Evolutionary conservation across 1,284 basidiomycete genomes (phyloP), one percentile per base, ranked within the genome.

Genomic region (Kalmanozyma brasiliensis): DNA sequence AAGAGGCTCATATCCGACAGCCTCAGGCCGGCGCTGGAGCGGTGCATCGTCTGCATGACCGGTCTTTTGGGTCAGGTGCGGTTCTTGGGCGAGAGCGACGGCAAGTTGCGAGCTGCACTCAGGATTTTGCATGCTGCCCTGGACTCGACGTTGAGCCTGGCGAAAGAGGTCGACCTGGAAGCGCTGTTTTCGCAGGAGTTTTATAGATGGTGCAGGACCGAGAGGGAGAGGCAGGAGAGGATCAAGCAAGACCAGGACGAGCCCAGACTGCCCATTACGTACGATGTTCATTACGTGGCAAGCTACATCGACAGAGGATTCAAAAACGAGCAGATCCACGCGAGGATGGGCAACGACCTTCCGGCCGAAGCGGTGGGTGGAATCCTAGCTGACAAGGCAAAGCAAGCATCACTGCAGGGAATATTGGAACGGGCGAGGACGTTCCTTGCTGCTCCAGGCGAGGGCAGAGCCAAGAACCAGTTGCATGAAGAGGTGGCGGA

Each of bases 191-290:
- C 58, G 35, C 59, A 71, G 32, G 68, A 71, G 37, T 71, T 71
- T 35, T 62, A 58, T 20, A 34, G 68, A 4, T 71, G 62, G 57
- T 71, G 62, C 29, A 52, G 68, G 22, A 53, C 55, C 7, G 71
- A 73, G 40, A 52, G 66, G 36, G 66, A 73, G 23, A 57, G 71
- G 16, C 71, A 73, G 42, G 71, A 73, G 36, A 47, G 59, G 20
- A 65, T 73, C 38, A 69, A 69, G 52, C 61, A 59, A 29, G 66
- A 73, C 45, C 66, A 69, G 46, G 62, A 69, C 41, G 71, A 73
- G 16, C 71, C 71, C 1, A 58, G 62, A 14, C 22, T 73, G 45
- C 53, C 66, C 4, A 46, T 69, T 16, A 65, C 53, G 8, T 65
- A 69, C 41, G 71, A 73, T 34, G 62, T 69, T 1, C 48, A 58